Conservation (phyloP, 177 flowering plant species). For the Vitis hybrid region DNA sequence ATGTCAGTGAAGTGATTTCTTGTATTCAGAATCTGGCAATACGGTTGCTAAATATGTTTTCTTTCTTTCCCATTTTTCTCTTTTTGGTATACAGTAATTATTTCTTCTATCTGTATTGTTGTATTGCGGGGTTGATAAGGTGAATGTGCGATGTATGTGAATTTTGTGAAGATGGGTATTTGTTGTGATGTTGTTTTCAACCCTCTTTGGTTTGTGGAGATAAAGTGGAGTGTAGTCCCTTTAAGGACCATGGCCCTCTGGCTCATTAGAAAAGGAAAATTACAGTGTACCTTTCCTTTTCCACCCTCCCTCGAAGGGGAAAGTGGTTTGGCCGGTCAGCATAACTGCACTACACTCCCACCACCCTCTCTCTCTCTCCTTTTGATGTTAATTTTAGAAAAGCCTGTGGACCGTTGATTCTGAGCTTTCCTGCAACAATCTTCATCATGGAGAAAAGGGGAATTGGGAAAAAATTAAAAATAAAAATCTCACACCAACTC, state of each 20-base stretch:
- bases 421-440: conserved; percentile 28
- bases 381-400: conserved; percentile 21
- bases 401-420: conserved; percentile 41
- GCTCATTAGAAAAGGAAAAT: conserved; percentile 42
- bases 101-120: neutral
- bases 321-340: conserved; percentile 68
- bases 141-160: conserved; percentile 8
- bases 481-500: conserved; percentile 20
- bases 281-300: conserved; percentile 24
- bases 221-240: conserved; percentile 22
- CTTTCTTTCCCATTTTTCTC: too few relatives aligned
- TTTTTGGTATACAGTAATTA: neutral
- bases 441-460: conserved; percentile 21
- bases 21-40: too few relatives aligned
- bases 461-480: conserved; percentile 8
- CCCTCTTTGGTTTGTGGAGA: conserved; percentile 19
- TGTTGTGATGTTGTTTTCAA: conserved; percentile 38
- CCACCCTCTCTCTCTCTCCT: conserved; percentile 16
- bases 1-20: too few relatives aligned
- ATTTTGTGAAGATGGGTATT: conserved; percentile 21
- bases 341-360: conserved; percentile 31
- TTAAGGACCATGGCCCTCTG: conserved; percentile 46
- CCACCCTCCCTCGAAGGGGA: conserved; percentile 25
- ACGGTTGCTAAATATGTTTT: too few relatives aligned
- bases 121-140: neutral